Conservation (phyloP, 1,284 basidiomycete species). For the Pyrrhoderma noxium region DNA sequence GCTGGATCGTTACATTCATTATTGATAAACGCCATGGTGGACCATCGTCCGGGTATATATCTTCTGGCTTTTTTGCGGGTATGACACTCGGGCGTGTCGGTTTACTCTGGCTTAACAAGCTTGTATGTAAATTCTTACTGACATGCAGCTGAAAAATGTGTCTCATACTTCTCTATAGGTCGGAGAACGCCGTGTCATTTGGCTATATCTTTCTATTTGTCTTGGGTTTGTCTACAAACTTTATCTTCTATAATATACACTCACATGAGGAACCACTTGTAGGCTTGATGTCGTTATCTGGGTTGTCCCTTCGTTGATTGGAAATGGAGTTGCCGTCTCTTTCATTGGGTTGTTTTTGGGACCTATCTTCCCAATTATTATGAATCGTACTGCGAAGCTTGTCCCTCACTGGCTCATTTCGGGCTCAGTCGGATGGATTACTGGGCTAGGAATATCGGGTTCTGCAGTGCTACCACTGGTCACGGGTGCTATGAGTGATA, state of each 20-base stretch:
- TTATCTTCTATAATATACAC: neutral
- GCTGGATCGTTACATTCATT: slow-evolving; percentile 59
- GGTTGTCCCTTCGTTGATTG: slow-evolving; percentile 29
- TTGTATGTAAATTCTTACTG: slow-evolving; percentile 28
- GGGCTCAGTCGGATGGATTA: slow-evolving; percentile 62
- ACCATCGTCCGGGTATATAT: slow-evolving; percentile 43
- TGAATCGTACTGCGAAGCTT: slow-evolving; percentile 49
- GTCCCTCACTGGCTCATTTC: slow-evolving; percentile 57
- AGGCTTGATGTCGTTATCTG: slow-evolving; percentile 33
- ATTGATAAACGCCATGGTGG: slow-evolving; percentile 41
- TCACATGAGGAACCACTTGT: neutral
- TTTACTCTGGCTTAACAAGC: slow-evolving; percentile 52
- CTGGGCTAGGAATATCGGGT: slow-evolving; percentile 59
- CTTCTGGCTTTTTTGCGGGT: slow-evolving; percentile 52
- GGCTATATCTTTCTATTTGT: slow-evolving; percentile 42
- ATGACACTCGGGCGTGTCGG: slow-evolving; percentile 49
- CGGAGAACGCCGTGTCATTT: slow-evolving; percentile 47
- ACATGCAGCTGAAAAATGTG: neutral
- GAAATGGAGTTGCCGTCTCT: slow-evolving; percentile 32
- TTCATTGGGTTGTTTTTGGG: slow-evolving; percentile 39
- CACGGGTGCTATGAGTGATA: slow-evolving; percentile 47
- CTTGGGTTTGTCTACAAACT: slow-evolving; percentile 34
- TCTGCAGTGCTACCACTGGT: slow-evolving; percentile 61
- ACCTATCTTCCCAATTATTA: slow-evolving; percentile 64
- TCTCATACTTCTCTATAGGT: slow-evolving; percentile 29